Evolutionary conservation across 1,139 yeast genomes (phyloP).

Genomic region (Taiozyma onychis): DNA sequence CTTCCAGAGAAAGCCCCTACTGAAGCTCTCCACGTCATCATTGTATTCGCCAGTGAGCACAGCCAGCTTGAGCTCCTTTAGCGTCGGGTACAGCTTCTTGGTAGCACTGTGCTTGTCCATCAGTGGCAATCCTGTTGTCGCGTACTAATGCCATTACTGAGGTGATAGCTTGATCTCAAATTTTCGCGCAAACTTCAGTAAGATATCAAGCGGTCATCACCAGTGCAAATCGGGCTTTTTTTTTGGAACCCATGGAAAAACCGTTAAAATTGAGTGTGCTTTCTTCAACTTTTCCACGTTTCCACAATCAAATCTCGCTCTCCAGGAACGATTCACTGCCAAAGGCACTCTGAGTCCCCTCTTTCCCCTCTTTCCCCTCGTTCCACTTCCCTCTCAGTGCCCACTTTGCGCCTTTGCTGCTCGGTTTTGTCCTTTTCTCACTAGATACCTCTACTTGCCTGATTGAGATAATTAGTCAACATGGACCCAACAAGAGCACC

Average conservation of each 20-base stretch:
- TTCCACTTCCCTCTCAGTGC: background rate
- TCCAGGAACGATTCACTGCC: background rate
- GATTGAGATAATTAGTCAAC: background rate
- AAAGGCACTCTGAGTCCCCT: background rate
- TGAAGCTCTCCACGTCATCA: conserved; percentile 11
- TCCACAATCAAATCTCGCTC: background rate
- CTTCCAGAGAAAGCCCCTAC: conserved; percentile 20
- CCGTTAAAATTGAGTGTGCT: background rate
- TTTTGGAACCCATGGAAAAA: background rate
- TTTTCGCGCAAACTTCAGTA: background rate
- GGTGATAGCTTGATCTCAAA: background rate
- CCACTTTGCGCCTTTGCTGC: background rate
- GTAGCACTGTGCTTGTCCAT: conserved; percentile 9
- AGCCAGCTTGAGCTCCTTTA: conserved; percentile 16
- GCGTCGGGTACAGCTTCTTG: conserved; percentile 13
- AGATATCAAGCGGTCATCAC: background rate
- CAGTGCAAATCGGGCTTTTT: background rate
- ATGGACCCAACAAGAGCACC: conserved; percentile 87
- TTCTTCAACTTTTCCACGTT: background rate
- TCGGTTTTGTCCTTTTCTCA: background rate
- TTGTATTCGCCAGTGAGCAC: conserved; percentile 20
- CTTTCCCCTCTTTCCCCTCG: background rate
- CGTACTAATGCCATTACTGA: no score
- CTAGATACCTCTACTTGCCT: background rate
- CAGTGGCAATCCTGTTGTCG: no score